phyloP scores from a whole-genome alignment of 2,329 filamentous ascomycete species.

The Tolypocladium amazonense region DNA sequence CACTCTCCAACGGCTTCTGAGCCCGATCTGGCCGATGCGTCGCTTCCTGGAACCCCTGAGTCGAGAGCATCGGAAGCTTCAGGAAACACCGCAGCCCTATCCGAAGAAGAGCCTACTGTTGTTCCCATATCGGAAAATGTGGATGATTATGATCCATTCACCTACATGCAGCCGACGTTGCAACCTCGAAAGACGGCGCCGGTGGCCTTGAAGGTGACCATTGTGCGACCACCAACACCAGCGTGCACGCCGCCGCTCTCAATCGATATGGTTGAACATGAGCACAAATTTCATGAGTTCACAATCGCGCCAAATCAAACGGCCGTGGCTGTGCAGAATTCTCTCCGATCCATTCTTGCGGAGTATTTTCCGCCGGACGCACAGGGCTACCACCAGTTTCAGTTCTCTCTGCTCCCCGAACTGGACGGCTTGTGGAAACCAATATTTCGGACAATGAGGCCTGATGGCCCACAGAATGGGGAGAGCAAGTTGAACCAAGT shows the following conservation, averaged over 20 bases:
- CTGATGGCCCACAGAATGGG: conserved; percentile 13
- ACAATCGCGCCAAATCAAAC: conserved; percentile 28
- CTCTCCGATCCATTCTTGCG: conserved; percentile 40
- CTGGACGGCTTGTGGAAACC: conserved; percentile 42
- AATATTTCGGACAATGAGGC: conserved; percentile 30
- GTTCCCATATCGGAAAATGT: not conserved
- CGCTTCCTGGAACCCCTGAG: conserved; percentile 15
- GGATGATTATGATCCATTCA: conserved; percentile 39
- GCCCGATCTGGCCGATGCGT: conserved; percentile 7
- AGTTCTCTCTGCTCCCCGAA: conserved; percentile 36
- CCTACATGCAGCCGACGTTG: conserved; percentile 18
- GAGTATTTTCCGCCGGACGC: conserved; percentile 38
- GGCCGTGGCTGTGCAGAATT: conserved; percentile 45
- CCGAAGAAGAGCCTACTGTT: not conserved
- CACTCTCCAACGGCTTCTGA: conserved; percentile 11
- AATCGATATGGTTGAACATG: conserved; percentile 9
- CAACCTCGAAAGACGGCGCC: conserved; percentile 11
- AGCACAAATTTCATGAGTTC: conserved; percentile 35
- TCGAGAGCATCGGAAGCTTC: not conserved
- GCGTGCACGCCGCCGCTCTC: conserved; percentile 30
- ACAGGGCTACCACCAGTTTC: conserved; percentile 35
- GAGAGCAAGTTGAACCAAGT: conserved; percentile 42
- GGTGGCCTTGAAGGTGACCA: conserved; percentile 11
- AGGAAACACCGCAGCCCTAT: not conserved
- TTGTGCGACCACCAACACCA: conserved; percentile 29